Evolutionary conservation across 306 rosid species (phyloP), one percentile per base, ranked within the genome.

Genomic region (Adenanthera pavonina): DNA sequence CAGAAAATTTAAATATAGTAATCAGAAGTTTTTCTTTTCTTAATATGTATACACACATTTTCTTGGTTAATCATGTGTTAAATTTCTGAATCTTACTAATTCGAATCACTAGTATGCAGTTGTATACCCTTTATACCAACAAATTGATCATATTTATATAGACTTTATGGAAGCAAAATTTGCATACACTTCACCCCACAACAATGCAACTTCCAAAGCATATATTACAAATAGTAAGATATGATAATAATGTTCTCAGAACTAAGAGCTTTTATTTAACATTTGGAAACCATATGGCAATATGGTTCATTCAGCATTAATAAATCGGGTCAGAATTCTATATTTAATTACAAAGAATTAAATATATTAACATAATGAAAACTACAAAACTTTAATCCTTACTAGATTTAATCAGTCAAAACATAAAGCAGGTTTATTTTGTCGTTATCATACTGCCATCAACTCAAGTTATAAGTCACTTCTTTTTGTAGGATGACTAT

Each of bases 1-100:
- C 86, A 82, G 56, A 83, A 77, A 41, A 30, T 65, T 75, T 56
- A 51, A 54, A 67, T 41, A 74, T 41, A 74, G 72, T 38, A 30
- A 62, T 85, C 64, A 41, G 73, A 72, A 83, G 54, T 56, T 71
- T 34, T 4, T 70, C 25, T 19, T 67, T 12, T n/a, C 43, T 47
- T 12, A 19, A 57, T 59, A 71, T 9, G 35, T 54, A 15, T 0
- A 43, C 19, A 69, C 5, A 41, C 2, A 36, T 69, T 68, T 78
- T 53, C 40, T 40, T 7, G 51, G 61, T 40, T 20, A 19, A 78
- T 44, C 33, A 43, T 10, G 54, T 44, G 5, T 19, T 56, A 30
- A 17, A 53, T 53, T 12, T 62, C 38, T 44, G 25, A 56, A 69
- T 69, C 15, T 69, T 44, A 78, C 38, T 41, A 41, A 47, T 54